Conservation (phyloP, 2,329 filamentous ascomycete species). For the Purpureocillium takamizusanense region DNA sequence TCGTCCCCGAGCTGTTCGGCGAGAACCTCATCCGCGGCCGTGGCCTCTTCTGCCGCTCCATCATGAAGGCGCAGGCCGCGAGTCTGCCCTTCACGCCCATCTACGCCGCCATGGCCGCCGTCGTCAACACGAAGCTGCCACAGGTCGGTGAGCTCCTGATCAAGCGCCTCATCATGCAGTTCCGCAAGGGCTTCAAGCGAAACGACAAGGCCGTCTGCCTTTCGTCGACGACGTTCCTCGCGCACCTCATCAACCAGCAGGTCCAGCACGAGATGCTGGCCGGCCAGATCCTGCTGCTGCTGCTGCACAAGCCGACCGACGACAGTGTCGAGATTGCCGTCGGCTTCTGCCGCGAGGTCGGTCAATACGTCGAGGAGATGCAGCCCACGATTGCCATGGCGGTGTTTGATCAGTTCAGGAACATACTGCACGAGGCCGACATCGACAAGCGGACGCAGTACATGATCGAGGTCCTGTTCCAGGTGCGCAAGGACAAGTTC, state of each 20-base stretch:
- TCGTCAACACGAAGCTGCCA: constrained; percentile 95
- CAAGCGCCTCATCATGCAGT: constrained; percentile 79
- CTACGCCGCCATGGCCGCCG: constrained; percentile 89
- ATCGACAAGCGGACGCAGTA: constrained; percentile 99
- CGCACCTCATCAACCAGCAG: constrained; percentile 92
- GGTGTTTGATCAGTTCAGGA: constrained; percentile 93
- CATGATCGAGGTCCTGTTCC: constrained; percentile 96
- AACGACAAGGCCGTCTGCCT: constrained; percentile 97
- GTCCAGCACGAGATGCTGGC: constrained; percentile 90
- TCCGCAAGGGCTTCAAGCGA: constrained; percentile 88
- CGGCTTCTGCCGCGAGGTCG: constrained; percentile 83
- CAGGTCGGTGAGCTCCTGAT: constrained; percentile 88
- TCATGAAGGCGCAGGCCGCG: constrained; percentile 97
- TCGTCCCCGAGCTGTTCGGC: constrained; percentile 89
- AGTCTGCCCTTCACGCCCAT: constrained; percentile 94
- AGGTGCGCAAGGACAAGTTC: constrained; percentile 92
- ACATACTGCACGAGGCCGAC: constrained; percentile 89
- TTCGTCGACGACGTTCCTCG: constrained; percentile 87
- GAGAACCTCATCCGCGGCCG: constrained; percentile 90
- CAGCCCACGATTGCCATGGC: constrained; percentile 76
- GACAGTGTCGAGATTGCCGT: constrained; percentile 98
- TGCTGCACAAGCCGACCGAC: constrained; percentile 91
- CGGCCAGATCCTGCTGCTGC: constrained; percentile 83
- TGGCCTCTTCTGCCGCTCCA: constrained; percentile 86
- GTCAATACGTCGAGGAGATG: constrained; percentile 93